Conservation (phyloP, 2,329 filamentous ascomycete species). For the Fusarium falciforme region DNA sequence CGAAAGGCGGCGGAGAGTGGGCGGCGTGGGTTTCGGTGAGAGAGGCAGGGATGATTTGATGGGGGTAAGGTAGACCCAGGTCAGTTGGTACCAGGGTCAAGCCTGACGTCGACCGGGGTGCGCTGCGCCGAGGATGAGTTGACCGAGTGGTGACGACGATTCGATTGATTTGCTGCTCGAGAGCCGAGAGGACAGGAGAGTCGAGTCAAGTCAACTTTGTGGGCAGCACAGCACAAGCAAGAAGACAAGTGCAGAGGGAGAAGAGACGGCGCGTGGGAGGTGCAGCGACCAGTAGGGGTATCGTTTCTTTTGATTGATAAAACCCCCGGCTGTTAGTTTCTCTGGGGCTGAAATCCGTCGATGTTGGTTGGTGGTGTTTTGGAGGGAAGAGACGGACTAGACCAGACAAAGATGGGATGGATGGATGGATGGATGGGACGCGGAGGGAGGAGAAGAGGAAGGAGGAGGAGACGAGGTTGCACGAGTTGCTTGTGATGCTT, state of each 20-base stretch:
- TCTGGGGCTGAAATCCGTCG: constrained; percentile 21
- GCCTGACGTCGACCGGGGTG: background rate
- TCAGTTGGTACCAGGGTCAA: background rate
- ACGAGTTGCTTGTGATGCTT: constrained; percentile 30
- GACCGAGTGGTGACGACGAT: background rate
- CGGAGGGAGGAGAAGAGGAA: constrained; percentile 19
- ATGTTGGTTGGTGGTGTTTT: constrained; percentile 27
- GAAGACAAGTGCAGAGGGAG: background rate
- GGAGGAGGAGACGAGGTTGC: constrained; percentile 34
- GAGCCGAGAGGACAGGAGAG: background rate
- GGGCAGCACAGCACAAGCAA: background rate
- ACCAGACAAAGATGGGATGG: constrained; percentile 16
- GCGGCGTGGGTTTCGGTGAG: constrained; percentile 41
- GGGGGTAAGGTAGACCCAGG: constrained; percentile 29
- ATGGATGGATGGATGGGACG: constrained; percentile 19
- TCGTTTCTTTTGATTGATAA: constrained; percentile 14
- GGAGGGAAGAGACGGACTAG: constrained; percentile 19
- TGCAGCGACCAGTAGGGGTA: constrained; percentile 6
- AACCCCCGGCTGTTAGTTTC: constrained; percentile 10
- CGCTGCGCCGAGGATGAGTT: background rate
- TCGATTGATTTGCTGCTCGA: background rate
- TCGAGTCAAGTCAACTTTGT: background rate
- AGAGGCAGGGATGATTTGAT: constrained; percentile 44
- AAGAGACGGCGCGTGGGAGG: constrained; percentile 2
- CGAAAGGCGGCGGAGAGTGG: constrained; percentile 9